These are phyloP conservation scores for Citrus sp. DNA, from an alignment of 345 rosid species.

Conservation along the genomic window DNA sequence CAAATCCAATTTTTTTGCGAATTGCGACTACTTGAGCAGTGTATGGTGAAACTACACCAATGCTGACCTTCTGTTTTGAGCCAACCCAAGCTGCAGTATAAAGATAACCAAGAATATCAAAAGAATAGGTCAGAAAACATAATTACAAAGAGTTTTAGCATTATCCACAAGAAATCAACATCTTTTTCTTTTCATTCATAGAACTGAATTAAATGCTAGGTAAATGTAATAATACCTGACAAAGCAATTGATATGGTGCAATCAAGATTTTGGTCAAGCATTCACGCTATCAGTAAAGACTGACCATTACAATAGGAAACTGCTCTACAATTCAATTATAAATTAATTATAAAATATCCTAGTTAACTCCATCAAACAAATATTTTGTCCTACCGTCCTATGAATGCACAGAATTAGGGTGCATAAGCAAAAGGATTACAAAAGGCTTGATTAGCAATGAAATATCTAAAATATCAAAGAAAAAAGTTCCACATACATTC, in stretches of 20 bases:
- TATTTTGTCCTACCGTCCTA: not conserved
- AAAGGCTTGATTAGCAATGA: not conserved
- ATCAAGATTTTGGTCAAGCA: no score
- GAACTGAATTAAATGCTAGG: not conserved
- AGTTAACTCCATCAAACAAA: not conserved
- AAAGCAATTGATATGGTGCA: not conserved
- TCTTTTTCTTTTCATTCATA: not conserved
- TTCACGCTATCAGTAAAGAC: no score
- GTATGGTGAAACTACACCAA: slow-evolving; percentile 30
- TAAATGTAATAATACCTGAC: not conserved
- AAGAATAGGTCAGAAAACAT: not conserved
- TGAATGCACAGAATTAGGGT: not conserved
- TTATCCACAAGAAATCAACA: not conserved
- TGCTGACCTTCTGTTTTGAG: slow-evolving; percentile 8
- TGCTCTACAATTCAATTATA: not conserved
- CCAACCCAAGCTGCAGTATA: slow-evolving; percentile 19
- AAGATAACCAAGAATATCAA: not conserved
- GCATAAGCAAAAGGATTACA: not conserved
- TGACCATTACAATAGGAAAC: not conserved
- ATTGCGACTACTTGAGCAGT: slow-evolving; percentile 24
- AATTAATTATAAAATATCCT: not conserved
- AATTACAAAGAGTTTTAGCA: not conserved
- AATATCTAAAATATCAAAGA: not conserved
- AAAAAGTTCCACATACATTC: not conserved
- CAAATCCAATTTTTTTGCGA: slow-evolving; percentile 15